A percentile compares a stretch with the other conserved stretches of the same genome.
Evolutionary conservation across 805 yeast genomes (phyloP).

Genomic region (Zygoascus flipseniorum): DNA sequence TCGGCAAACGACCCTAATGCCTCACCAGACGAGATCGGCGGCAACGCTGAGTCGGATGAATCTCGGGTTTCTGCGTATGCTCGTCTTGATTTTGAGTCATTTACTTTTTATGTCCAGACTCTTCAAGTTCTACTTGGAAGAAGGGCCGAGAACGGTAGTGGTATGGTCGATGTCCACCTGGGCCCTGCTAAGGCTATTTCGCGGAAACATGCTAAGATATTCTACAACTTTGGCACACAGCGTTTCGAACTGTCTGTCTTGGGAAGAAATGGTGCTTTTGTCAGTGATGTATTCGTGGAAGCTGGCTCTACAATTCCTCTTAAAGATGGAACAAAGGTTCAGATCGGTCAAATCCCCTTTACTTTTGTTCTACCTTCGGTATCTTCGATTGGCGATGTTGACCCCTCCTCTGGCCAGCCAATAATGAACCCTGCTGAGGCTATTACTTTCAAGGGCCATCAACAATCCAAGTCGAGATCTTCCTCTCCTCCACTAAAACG

Average conservation of each 20-base stretch:
- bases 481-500: background rate
- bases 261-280: constrained; percentile 96
- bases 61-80: constrained; percentile 37
- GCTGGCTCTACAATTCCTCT: constrained; percentile 87
- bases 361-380: constrained; percentile 76
- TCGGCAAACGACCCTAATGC: background rate
- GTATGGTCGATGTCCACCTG: constrained; percentile 71
- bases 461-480: background rate
- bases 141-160: constrained; percentile 57
- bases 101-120: constrained; percentile 93
- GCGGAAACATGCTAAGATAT: constrained; percentile 88
- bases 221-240: constrained; percentile 94
- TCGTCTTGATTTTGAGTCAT: constrained; percentile 76
- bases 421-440: background rate
- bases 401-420: background rate
- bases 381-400: background rate
- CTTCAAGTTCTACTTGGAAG: constrained; percentile 91
- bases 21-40: background rate
- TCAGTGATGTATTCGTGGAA: constrained; percentile 82
- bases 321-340: constrained; percentile 67
- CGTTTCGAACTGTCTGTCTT: constrained; percentile 83
- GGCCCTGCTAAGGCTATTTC: constrained; percentile 91
- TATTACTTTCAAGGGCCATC: background rate
- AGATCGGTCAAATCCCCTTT: constrained; percentile 88
- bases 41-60: constrained; percentile 13